These are phyloP conservation scores for Symbiodinium natans DNA, from an alignment of 73 alveolate genomes.

Conservation along the genomic window DNA sequence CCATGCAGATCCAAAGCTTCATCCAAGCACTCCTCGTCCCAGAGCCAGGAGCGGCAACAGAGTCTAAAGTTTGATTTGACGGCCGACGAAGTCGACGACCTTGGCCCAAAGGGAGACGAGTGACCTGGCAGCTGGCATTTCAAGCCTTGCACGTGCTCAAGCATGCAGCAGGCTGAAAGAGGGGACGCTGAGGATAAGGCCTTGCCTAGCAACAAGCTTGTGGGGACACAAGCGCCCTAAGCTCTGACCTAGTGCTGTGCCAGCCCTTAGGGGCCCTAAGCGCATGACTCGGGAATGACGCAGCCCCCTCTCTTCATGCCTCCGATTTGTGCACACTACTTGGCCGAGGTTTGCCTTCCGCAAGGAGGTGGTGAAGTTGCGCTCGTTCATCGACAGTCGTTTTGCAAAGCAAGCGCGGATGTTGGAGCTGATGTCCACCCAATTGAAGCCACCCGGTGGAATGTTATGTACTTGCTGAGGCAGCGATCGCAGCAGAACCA, in stretches of 20 bases:
- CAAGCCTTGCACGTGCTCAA: no score
- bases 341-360: conserved; percentile 11
- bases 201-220: no score
- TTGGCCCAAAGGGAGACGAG: background rate
- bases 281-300: no score
- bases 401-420: conserved; percentile 16
- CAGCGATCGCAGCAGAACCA: no score
- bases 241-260: no score
- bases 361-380: conserved; percentile 11
- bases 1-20: no score
- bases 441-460: background rate
- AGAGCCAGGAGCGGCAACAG: background rate
- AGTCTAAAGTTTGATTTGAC: background rate
- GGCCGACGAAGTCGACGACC: background rate
- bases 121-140: background rate
- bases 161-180: background rate
- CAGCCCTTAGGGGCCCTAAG: no score
- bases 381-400: conserved; percentile 4
- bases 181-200: no score
- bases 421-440: conserved; percentile 11
- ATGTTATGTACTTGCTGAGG: background rate
- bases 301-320: no score
- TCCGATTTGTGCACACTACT: no score
- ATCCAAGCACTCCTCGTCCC: no score
- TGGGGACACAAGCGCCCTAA: no score